Conservation (phyloP, 345 rosid species). For the Barbarea vulgaris region DNA sequence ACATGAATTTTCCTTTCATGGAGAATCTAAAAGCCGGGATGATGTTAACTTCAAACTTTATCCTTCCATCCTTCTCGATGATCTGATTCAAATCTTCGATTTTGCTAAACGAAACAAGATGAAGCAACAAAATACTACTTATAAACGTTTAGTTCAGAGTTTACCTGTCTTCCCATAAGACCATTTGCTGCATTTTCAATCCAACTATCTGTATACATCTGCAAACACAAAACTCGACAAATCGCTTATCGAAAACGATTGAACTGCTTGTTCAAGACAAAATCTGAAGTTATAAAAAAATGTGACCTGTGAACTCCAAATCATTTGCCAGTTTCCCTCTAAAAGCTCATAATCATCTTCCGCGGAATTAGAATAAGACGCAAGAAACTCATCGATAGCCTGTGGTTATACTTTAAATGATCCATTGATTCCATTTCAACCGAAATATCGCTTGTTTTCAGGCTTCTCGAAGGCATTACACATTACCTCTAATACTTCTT, state of each 20-base stretch:
- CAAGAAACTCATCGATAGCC: conserved; percentile 74
- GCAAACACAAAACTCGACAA: conserved; percentile 24
- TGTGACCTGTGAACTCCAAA: conserved; percentile 94
- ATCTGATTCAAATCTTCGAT: conserved; percentile 46
- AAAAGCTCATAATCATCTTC: conserved; percentile 57
- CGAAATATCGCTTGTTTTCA: neutral
- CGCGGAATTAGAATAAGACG: conserved; percentile 33
- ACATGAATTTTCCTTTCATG: conserved; percentile 73
- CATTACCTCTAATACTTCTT: conserved; percentile 59
- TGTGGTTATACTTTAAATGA: conserved; percentile 37
- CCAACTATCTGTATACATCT: conserved; percentile 95
- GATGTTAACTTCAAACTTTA: conserved; percentile 73
- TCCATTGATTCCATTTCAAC: conserved; percentile 12
- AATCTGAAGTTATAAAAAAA: neutral
- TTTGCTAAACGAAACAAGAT: neutral
- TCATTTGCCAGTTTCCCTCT: conserved; percentile 96
- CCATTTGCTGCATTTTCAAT: conserved; percentile 92
- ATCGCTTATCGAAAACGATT: neutral
- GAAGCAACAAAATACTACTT: neutral
- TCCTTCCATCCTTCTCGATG: conserved; percentile 56
- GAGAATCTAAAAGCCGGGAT: conserved; percentile 82
- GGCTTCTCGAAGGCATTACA: conserved; percentile 18
- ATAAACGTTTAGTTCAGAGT: too few relatives aligned
- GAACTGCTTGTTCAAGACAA: neutral
- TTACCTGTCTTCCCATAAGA: conserved; percentile 96